Conservation (phyloP, 352 stramenopile species). For the Pythium coloratum region DNA sequence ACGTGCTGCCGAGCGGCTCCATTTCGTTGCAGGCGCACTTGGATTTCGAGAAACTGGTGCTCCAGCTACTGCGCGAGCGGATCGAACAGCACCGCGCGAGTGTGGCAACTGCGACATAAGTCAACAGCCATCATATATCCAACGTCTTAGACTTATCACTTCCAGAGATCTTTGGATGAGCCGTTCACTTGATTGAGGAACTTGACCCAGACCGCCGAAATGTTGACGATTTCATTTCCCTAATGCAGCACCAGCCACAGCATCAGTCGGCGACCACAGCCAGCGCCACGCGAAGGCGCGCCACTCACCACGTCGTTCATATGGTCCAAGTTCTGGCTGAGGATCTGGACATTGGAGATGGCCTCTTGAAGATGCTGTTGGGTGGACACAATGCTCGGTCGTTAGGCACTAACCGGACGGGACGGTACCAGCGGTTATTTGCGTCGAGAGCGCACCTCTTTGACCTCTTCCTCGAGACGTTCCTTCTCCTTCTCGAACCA, state of each 20-base stretch:
- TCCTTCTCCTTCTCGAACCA: slow-evolving; percentile 70
- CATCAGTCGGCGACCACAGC: neutral
- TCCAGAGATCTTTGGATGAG: slow-evolving; percentile 34
- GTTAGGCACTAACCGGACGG: neutral
- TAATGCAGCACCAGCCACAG: slow-evolving; percentile 15
- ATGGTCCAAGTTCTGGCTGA: slow-evolving; percentile 81
- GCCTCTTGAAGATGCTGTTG: slow-evolving; percentile 78
- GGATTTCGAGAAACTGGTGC: slow-evolving; percentile 54
- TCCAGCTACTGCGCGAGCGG: slow-evolving; percentile 45
- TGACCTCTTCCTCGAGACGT: slow-evolving; percentile 69
- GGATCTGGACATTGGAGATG: slow-evolving; percentile 78
- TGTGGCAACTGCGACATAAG: slow-evolving; percentile 17
- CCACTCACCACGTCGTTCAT: slow-evolving; percentile 73
- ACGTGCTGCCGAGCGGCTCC: slow-evolving; percentile 37
- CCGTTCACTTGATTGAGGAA: slow-evolving; percentile 66
- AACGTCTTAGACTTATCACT: slow-evolving; percentile 25
- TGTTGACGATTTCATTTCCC: slow-evolving; percentile 72
- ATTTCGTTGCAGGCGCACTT: slow-evolving; percentile 58
- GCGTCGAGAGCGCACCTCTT: slow-evolving; percentile 39
- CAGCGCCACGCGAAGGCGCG: neutral
- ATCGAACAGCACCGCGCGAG: slow-evolving; percentile 36
- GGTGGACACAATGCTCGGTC: neutral
- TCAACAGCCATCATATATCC: neutral
- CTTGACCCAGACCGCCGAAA: slow-evolving; percentile 70
- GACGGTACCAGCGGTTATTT: neutral